Evolutionary conservation across 2,329 filamentous ascomycete species (phyloP).

Genomic region (Emergomyces pasteurianus): DNA sequence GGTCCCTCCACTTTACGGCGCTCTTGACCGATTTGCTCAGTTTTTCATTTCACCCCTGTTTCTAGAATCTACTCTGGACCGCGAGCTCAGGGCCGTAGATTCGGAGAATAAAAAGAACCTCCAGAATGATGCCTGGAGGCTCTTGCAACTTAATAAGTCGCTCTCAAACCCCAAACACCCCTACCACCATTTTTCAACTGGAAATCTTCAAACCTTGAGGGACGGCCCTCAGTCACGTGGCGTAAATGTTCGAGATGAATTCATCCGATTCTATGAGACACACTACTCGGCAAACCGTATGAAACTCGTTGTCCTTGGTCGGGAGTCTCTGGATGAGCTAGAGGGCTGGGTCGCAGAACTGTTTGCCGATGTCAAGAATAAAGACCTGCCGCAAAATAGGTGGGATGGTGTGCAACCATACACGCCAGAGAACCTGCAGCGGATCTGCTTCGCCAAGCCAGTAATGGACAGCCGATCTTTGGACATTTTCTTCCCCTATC

Average conservation of each 20-base stretch:
- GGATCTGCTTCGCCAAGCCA: constrained; percentile 79
- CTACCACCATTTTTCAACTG: constrained; percentile 83
- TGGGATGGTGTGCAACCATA: constrained; percentile 55
- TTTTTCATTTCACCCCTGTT: constrained; percentile 89
- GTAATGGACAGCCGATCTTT: constrained; percentile 78
- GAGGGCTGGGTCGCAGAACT: constrained; percentile 75
- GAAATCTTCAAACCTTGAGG: constrained; percentile 76
- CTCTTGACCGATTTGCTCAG: constrained; percentile 81
- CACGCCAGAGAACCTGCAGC: constrained; percentile 45
- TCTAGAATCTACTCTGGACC: constrained; percentile 68
- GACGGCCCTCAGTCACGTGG: constrained; percentile 66
- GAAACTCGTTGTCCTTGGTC: constrained; percentile 79
- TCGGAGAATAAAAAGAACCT: constrained; percentile 98
- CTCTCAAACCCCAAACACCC: constrained; percentile 81
- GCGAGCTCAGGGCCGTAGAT: constrained; percentile 79
- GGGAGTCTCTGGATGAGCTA: constrained; percentile 68
- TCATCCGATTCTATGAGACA: constrained; percentile 80
- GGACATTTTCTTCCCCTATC: constrained; percentile 70
- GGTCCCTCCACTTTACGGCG: constrained; percentile 59
- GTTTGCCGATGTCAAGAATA: constrained; percentile 71
- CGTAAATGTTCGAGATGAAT: constrained; percentile 77
- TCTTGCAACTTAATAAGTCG: constrained; percentile 78
- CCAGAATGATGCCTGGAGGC: constrained; percentile 77
- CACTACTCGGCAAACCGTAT: constrained; percentile 90
- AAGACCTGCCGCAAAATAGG: constrained; percentile 56